These are phyloP conservation scores for Viola pubescens DNA, from an alignment of 441 rosid genomes.

Conservation along the genomic window DNA sequence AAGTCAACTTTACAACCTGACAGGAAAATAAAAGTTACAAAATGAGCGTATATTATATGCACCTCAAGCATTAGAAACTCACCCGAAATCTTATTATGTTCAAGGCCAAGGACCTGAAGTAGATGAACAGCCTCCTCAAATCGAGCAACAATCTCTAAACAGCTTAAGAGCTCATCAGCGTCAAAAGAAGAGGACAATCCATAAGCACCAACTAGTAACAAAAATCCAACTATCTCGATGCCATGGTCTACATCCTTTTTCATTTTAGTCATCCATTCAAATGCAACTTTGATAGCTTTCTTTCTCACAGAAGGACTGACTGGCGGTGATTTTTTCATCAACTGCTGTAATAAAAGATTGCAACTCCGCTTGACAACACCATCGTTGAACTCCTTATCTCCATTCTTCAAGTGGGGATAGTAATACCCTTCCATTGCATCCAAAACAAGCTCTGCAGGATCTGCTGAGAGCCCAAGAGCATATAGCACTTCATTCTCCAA, in stretches of 20 bases:
- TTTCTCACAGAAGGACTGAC: slow-evolving; percentile 9
- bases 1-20: background rate
- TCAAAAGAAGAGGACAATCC: slow-evolving; percentile 25
- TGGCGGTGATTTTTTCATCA: slow-evolving; percentile 13
- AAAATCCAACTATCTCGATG: slow-evolving; percentile 29
- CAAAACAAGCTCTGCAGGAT: slow-evolving; percentile 29
- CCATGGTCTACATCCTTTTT: slow-evolving; percentile 19
- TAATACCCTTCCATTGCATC: slow-evolving; percentile 21
- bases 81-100: slow-evolving; percentile 23
- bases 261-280: slow-evolving; percentile 30
- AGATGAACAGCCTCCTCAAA: slow-evolving; percentile 23
- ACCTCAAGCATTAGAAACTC: slow-evolving; percentile 5
- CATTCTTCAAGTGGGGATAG: slow-evolving; percentile 9
- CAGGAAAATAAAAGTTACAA: background rate
- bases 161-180: slow-evolving; percentile 21
- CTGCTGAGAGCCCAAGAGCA: slow-evolving; percentile 11
- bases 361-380: slow-evolving; percentile 18
- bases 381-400: slow-evolving; percentile 10
- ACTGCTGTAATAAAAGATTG: slow-evolving; percentile 17
- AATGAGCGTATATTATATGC: too few species aligned
- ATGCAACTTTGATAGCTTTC: slow-evolving; percentile 24
- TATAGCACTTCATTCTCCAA: slow-evolving; percentile 6
- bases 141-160: slow-evolving; percentile 22
- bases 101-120: slow-evolving; percentile 25
- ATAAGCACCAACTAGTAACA: slow-evolving; percentile 37